Conservation (phyloP, 208 protist species). For the Entamoeba dispar region DNA sequence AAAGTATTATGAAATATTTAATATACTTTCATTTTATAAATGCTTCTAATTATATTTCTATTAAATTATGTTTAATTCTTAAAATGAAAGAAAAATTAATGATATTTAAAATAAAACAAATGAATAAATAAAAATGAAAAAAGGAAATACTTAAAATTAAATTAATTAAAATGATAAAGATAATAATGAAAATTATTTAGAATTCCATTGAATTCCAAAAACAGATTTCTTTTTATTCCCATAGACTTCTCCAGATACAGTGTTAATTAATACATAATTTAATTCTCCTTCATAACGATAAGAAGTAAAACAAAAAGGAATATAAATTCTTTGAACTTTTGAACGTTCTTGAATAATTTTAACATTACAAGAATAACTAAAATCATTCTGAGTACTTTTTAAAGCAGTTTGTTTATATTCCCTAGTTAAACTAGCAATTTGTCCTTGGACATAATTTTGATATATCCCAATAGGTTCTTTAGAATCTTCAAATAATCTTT, state of each 20-base stretch:
- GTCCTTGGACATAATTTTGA: neutral
- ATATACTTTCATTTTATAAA: no score
- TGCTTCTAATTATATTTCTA: no score
- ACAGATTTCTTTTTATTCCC: neutral
- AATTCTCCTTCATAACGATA: neutral
- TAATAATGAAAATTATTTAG: neutral
- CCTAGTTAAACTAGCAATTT: neutral
- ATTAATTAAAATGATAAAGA: no score
- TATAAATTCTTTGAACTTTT: neutral
- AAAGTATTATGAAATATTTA: no score
- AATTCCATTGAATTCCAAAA: neutral
- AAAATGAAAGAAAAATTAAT: no score
- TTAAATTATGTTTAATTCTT: no score
- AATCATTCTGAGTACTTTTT: neutral
- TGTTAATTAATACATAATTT: neutral
- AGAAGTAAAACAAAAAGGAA: neutral
- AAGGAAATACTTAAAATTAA: no score
- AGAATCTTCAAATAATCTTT: neutral
- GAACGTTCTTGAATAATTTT: neutral
- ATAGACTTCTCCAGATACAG: neutral
- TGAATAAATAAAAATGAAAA: no score
- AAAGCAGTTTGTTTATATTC: neutral
- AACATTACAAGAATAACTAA: neutral
- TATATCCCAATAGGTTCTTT: neutral
- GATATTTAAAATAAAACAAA: no score